Conservation (phyloP, 306 rosid genomes). For the Pyrus communis region DNA sequence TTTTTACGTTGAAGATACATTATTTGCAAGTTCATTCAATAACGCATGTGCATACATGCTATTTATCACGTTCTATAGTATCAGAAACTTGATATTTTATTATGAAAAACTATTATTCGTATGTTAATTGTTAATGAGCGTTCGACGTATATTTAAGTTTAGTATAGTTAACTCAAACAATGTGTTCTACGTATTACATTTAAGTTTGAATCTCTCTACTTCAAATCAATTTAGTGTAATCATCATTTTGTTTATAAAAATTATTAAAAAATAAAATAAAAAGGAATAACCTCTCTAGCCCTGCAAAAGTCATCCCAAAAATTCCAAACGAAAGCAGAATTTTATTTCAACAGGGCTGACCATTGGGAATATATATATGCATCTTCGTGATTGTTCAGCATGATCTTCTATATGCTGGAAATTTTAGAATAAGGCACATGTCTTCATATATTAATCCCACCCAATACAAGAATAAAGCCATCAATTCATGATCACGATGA, state of each 20-base stretch:
- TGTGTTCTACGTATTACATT: too few relatives aligned
- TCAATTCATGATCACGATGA: background rate
- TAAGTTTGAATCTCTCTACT: too few relatives aligned
- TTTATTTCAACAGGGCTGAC: background rate
- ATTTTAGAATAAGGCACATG: conserved; percentile 27
- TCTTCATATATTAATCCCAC: background rate
- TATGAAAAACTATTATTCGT: too few relatives aligned
- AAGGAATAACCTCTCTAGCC: background rate
- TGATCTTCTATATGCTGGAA: conserved; percentile 16
- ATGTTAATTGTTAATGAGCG: background rate
- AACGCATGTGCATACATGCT: background rate
- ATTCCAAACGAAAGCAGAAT: background rate
- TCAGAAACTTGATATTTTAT: background rate
- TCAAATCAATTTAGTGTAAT: background rate
- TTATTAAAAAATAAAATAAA: too few relatives aligned
- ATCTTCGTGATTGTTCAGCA: conserved; percentile 16
- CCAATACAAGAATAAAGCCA: background rate
- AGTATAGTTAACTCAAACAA: too few relatives aligned
- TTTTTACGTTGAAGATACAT: too few relatives aligned
- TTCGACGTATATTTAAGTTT: too few relatives aligned
- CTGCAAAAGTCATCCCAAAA: background rate
- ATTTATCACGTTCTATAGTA: background rate
- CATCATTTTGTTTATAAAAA: too few relatives aligned
- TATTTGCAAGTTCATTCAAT: too few relatives aligned
- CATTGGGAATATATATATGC: conserved; percentile 4